phyloP scores from a whole-genome alignment of 148 eudicot species.

The Diospyros lotus region DNA sequence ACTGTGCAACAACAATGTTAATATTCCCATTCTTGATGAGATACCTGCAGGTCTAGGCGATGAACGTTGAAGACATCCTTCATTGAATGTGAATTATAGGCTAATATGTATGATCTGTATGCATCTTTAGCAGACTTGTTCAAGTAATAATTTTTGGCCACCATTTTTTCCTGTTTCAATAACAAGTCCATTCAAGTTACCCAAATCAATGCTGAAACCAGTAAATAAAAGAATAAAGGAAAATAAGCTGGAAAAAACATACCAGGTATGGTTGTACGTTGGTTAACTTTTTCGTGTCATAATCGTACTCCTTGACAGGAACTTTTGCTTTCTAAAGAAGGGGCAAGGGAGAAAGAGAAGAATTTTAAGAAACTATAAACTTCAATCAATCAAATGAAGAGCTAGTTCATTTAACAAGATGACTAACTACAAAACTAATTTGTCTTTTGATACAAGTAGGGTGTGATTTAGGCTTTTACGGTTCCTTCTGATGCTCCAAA shows the following conservation, averaged over 20 bases:
- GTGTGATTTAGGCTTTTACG: too few species aligned
- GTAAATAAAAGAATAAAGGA: neutral
- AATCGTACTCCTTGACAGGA: slow-evolving; percentile 80
- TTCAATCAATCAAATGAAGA: too few species aligned
- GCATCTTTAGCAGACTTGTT: slow-evolving; percentile 96
- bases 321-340: slow-evolving; percentile 65
- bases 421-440: too few species aligned
- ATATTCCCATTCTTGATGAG: neutral
- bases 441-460: too few species aligned
- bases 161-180: slow-evolving; percentile 59
- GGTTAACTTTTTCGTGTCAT: slow-evolving; percentile 54
- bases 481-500: too few species aligned
- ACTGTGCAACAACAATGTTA: neutral
- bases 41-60: slow-evolving; percentile 82
- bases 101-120: slow-evolving; percentile 67
- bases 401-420: too few species aligned
- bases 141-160: slow-evolving; percentile 60
- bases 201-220: neutral
- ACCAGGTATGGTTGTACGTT: slow-evolving; percentile 86
- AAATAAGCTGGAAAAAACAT: slow-evolving; percentile 15
- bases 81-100: slow-evolving; percentile 91
- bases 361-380: neutral
- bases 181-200: neutral
- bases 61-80: slow-evolving; percentile 90
- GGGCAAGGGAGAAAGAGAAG: neutral